These are phyloP conservation scores for Neurospora sp. DNA, from an alignment of 495 filamentous ascomycete species.

Conservation along the genomic window DNA sequence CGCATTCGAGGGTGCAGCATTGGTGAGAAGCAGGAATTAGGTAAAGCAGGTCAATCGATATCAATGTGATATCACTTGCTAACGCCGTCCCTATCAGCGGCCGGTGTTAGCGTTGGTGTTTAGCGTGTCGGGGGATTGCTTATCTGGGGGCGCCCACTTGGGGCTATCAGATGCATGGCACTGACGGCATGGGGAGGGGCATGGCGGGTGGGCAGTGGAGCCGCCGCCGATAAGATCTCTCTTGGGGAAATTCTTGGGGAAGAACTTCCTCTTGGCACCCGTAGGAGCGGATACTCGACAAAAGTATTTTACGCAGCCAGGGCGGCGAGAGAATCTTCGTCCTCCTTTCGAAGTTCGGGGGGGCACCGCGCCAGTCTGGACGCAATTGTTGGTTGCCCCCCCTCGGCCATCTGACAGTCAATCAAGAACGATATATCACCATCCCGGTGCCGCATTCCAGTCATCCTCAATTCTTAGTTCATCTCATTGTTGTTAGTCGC, in stretches of 20 bases:
- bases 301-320: not conserved
- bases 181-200: not conserved
- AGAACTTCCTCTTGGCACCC: no score
- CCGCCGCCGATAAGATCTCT: not conserved
- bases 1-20: not conserved
- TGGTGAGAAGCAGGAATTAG: not conserved
- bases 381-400: not conserved
- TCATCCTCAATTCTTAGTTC: not conserved
- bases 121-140: not conserved
- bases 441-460: not conserved
- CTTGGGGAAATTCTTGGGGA: not conserved
- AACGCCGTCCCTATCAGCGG: not conserved
- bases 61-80: not conserved
- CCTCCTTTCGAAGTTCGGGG: not conserved
- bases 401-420: not conserved
- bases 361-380: not conserved
- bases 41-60: not conserved
- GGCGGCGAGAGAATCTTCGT: not conserved
- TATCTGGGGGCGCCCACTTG: not conserved
- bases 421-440: not conserved
- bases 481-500: not conserved
- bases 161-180: not conserved
- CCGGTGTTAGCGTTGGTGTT: not conserved
- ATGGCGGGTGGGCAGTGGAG: not conserved
- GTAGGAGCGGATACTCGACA: not conserved